Percentiles rank a stretch among this genome's conserved stretches.
Conservation (phyloP, 2,329 filamentous ascomycete genomes). For the Tolypocladium nubicola region DNA sequence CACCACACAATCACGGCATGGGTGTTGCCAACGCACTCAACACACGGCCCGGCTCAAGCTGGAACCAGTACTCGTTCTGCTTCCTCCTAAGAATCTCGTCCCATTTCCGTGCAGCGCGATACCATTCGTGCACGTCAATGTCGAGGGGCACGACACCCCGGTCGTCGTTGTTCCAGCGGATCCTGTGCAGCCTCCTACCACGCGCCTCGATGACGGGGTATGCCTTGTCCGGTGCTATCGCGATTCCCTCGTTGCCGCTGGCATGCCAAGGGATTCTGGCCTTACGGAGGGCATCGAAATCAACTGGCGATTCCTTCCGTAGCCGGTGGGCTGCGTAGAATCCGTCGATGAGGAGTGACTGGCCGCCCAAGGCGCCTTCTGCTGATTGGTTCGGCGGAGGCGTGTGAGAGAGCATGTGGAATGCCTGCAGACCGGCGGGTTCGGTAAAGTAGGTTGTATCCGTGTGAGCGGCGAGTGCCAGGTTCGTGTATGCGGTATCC, state of each 20-base stretch:
- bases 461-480: conserved; percentile 75
- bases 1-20: background rate
- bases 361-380: conserved; percentile 47
- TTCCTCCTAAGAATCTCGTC: conserved; percentile 55
- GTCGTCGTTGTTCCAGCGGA: conserved; percentile 93
- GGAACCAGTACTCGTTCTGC: conserved; percentile 65
- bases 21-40: conserved; percentile 48
- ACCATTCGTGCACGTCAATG: conserved; percentile 53
- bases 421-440: conserved; percentile 80
- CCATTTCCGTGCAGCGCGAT: conserved; percentile 67
- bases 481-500: conserved; percentile 84
- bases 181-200: conserved; percentile 34
- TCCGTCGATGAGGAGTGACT: conserved; percentile 76
- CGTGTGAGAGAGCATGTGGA: conserved; percentile 72
- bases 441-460: conserved; percentile 96
- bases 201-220: conserved; percentile 65
- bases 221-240: conserved; percentile 58
- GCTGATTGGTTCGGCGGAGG: conserved; percentile 28
- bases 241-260: conserved; percentile 79
- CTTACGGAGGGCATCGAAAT: conserved; percentile 46
- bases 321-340: conserved; percentile 62
- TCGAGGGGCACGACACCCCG: conserved; percentile 57
- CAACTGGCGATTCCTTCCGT: conserved; percentile 35
- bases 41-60: conserved; percentile 67
- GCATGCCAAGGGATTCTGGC: conserved; percentile 65